Percentiles rank a stretch among this genome's conserved stretches.
Evolutionary conservation across 208 protist genomes (phyloP).

Genomic region (Acanthamoeba royreba): DNA sequence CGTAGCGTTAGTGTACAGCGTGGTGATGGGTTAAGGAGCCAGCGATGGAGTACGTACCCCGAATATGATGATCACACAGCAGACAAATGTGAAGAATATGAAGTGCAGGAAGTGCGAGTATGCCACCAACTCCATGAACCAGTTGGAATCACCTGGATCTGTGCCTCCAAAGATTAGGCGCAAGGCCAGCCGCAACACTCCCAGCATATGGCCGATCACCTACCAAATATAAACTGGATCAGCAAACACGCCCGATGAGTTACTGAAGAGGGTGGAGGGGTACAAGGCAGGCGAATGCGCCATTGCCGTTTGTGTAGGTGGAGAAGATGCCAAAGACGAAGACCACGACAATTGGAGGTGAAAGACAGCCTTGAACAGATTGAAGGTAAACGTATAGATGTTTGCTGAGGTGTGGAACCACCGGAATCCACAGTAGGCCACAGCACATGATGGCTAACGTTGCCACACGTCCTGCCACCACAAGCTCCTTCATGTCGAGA

Average conservation of each 20-base stretch:
- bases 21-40: neutral
- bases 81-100: slow-evolving; percentile 15
- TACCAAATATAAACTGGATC: neutral
- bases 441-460: neutral
- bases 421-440: slow-evolving; percentile 24
- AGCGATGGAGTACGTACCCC: neutral
- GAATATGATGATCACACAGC: neutral
- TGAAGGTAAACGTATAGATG: slow-evolving; percentile 46
- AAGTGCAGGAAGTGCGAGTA: slow-evolving; percentile 41
- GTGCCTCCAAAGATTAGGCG: neutral
- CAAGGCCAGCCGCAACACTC: neutral
- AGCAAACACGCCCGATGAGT: neutral
- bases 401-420: slow-evolving; percentile 19
- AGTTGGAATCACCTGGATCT: neutral
- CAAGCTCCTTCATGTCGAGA: neutral
- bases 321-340: slow-evolving; percentile 21
- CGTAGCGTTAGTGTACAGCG: too few species aligned
- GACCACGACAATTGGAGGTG: neutral
- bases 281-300: slow-evolving; percentile 28
- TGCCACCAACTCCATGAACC: neutral
- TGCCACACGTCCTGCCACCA: neutral
- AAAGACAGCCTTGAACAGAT: slow-evolving; percentile 4
- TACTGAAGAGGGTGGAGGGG: too few species aligned
- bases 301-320: neutral
- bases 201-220: neutral